Evolutionary conservation across 2,329 filamentous ascomycete species (phyloP).

Genomic region (Aphanoascus verrucosus): DNA sequence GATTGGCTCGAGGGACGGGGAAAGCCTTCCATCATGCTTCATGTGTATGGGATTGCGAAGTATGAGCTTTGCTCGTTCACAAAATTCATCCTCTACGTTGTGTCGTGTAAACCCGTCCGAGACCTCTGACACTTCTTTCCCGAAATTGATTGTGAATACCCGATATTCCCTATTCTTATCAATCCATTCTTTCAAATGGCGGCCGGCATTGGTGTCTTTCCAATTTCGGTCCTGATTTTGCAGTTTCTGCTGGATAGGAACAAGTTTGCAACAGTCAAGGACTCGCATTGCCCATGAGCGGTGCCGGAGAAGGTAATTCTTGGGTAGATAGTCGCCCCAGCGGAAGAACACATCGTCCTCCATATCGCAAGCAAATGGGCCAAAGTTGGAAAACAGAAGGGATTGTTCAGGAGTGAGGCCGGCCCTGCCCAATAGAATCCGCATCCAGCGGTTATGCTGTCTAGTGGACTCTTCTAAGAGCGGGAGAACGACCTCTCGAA

Average conservation of each 20-base stretch:
- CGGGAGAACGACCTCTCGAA: slow-evolving; percentile 15
- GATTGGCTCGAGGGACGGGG: not conserved
- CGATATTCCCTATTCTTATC: not conserved
- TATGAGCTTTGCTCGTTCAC: slow-evolving; percentile 1
- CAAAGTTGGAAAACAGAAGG: slow-evolving; percentile 9
- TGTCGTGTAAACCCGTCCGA: not conserved
- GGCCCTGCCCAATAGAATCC: slow-evolving; percentile 13
- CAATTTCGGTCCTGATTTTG: not conserved
- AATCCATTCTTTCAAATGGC: slow-evolving; percentile 13
- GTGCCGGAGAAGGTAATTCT: slow-evolving; percentile 14
- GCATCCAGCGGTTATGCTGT: slow-evolving; percentile 20
- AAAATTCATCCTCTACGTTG: not conserved
- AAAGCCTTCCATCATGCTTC: not conserved
- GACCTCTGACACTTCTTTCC: not conserved
- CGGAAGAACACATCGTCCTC: slow-evolving; percentile 5
- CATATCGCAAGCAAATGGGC: slow-evolving; percentile 15
- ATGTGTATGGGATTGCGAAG: not conserved
- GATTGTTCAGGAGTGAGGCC: not conserved
- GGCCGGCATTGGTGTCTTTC: slow-evolving; percentile 7
- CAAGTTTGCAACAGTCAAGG: slow-evolving; percentile 8
- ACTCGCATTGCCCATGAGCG: slow-evolving; percentile 15
- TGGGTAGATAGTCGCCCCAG: slow-evolving; percentile 17
- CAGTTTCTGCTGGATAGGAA: slow-evolving; percentile 10
- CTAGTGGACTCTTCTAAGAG: slow-evolving; percentile 16
- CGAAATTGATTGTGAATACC: not conserved